phyloP scores from a whole-genome alignment of 2,329 filamentous ascomycete genomes.

The Cladosporium sp. region DNA sequence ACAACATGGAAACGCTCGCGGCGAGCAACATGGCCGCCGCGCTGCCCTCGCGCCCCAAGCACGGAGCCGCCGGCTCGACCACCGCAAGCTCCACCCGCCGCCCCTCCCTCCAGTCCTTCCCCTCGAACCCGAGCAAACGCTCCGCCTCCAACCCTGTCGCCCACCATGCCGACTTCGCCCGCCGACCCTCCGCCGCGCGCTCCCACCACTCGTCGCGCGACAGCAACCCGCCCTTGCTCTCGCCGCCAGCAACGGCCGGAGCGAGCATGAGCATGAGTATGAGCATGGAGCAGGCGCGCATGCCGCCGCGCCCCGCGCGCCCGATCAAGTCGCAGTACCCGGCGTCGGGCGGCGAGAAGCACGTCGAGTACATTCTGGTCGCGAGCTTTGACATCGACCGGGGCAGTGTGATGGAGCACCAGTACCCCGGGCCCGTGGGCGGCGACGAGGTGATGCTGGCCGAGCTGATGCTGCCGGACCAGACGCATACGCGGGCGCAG shows the following conservation, averaged over 20 bases:
- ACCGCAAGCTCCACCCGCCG: constrained; percentile 27
- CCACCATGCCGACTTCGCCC: constrained; percentile 6
- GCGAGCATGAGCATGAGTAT: background rate
- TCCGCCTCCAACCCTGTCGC: constrained; percentile 15
- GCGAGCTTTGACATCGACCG: constrained; percentile 96
- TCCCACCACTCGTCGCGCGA: constrained; percentile 30
- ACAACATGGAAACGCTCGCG: constrained; percentile 5
- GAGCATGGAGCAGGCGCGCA: background rate
- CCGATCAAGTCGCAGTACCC: constrained; percentile 45
- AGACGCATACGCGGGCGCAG: constrained; percentile 87
- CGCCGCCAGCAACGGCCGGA: constrained; percentile 4
- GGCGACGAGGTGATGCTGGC: constrained; percentile 97
- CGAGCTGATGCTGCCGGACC: constrained; percentile 96
- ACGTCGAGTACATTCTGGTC: constrained; percentile 98
- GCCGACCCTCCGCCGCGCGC: constrained; percentile 30
- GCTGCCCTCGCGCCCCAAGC: constrained; percentile 25
- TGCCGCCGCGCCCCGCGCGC: constrained; percentile 12
- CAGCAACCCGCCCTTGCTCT: constrained; percentile 13
- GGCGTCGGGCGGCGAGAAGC: constrained; percentile 57
- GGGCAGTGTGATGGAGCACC: constrained; percentile 96
- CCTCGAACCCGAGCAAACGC: constrained; percentile 26
- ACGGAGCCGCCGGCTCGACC: constrained; percentile 21
- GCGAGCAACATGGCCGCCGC: constrained; percentile 14
- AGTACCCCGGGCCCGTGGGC: constrained; percentile 90
- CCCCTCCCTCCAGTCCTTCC: constrained; percentile 38